Evolutionary conservation across 2,329 filamentous ascomycete genomes (phyloP).

Genomic region (Tolypocladium tundrense): DNA sequence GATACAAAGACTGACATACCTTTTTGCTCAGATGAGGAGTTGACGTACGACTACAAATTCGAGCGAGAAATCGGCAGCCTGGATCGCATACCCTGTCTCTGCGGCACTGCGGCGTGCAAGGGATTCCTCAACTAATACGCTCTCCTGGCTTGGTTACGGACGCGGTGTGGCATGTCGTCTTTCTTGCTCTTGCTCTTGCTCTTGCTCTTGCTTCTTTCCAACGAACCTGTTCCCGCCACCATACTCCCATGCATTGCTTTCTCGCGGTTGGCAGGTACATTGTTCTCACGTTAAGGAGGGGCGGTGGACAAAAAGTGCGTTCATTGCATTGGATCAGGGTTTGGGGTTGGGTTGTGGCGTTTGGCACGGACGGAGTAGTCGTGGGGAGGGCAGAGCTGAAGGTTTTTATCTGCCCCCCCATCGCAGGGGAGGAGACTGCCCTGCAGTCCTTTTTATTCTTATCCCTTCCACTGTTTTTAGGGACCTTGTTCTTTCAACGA

Average conservation of each 20-base stretch:
- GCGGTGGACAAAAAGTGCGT: not conserved
- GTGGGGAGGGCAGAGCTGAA: not conserved
- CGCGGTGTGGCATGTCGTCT: not conserved
- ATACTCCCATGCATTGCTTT: not conserved
- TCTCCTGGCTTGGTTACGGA: not conserved
- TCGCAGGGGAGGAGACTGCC: not conserved
- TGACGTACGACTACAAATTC: constrained; percentile 99
- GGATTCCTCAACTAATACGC: constrained; percentile 89
- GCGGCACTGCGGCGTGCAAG: constrained; percentile 92
- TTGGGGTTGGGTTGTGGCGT: constrained; percentile 3
- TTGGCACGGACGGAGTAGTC: not conserved
- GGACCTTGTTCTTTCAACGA: not conserved
- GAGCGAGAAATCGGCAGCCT: constrained; percentile 91
- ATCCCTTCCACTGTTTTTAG: not conserved
- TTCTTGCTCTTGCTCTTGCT: not conserved
- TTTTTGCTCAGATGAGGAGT: constrained; percentile 69
- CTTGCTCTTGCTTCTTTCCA: not conserved
- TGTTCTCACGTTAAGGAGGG: not conserved
- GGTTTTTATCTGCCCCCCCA: not conserved
- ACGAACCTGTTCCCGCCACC: not conserved
- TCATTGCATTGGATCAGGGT: constrained; percentile 3
- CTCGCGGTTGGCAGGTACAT: not conserved
- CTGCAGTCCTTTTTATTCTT: not conserved
- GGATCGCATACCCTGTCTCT: constrained; percentile 94
- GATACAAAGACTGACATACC: constrained; percentile 11